Evolutionary conservation across 768 basidiomycete genomes (phyloP).

Genomic region (Suillus lakei): DNA sequence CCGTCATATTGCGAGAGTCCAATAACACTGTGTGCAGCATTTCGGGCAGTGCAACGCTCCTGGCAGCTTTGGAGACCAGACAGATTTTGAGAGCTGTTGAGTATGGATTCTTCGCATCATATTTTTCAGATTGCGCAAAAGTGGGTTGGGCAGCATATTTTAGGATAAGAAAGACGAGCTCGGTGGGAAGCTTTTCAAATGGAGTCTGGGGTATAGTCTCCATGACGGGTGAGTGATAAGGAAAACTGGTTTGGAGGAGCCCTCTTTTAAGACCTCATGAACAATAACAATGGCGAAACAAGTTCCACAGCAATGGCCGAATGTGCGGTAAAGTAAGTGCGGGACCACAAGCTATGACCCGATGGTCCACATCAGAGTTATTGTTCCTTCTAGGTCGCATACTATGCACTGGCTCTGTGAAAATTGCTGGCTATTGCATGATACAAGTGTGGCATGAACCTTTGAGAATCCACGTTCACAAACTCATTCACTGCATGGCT

Average conservation of each 20-base stretch:
- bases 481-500: neutral
- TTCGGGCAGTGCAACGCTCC: constrained; percentile 39
- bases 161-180: too few species aligned
- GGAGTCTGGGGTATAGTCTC: constrained; percentile 6
- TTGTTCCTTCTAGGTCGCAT: neutral
- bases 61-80: constrained; percentile 37
- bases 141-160: constrained; percentile 35
- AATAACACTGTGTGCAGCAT: constrained; percentile 46
- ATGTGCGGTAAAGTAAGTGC: neutral
- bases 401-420: too few species aligned
- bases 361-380: too few species aligned
- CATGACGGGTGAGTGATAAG: neutral
- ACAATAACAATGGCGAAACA: neutral
- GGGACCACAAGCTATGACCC: constrained; percentile 10
- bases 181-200: constrained; percentile 36
- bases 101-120: constrained; percentile 11
- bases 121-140: constrained; percentile 31
- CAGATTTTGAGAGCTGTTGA: constrained; percentile 37
- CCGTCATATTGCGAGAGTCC: neutral
- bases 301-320: neutral
- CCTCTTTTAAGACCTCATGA: neutral
- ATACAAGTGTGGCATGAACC: neutral
- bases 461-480: neutral
- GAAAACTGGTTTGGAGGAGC: neutral
- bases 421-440: neutral